Evolutionary conservation across 352 stramenopile genomes (phyloP).

Genomic region (Globisporangium nunn): DNA sequence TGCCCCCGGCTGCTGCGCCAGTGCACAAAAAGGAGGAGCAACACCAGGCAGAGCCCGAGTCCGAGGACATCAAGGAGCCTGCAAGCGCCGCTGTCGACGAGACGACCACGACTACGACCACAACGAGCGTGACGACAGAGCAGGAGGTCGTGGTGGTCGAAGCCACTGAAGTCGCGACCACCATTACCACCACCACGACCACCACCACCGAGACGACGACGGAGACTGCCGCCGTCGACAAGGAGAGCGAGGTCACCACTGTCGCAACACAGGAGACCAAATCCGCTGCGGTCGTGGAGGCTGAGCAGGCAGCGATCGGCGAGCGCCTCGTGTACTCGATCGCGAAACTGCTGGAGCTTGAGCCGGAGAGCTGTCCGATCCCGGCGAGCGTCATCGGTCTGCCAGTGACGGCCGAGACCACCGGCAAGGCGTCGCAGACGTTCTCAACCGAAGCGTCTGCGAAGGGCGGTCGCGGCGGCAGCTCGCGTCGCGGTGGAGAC

Average conservation of each 20-base stretch:
- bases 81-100: background rate
- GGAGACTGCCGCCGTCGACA: constrained; percentile 1
- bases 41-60: constrained; percentile 6
- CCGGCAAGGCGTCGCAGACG: constrained; percentile 33
- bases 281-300: constrained; percentile 18
- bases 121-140: constrained; percentile 7
- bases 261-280: constrained; percentile 7
- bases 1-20: background rate
- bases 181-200: background rate
- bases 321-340: constrained; percentile 76
- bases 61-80: constrained; percentile 15
- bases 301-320: constrained; percentile 33
- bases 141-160: background rate
- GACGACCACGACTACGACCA: background rate
- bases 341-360: constrained; percentile 63
- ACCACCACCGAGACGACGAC: background rate
- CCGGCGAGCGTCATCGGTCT: constrained; percentile 43
- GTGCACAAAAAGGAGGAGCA: background rate
- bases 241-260: background rate
- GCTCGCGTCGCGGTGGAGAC: constrained; percentile 26
- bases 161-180: background rate
- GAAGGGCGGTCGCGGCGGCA: constrained; percentile 5
- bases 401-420: constrained; percentile 39
- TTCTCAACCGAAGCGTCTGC: constrained; percentile 3
- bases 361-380: constrained; percentile 45